Percentiles rank a stretch among this genome's conserved stretches.
Evolutionary conservation across 495 filamentous ascomycete genomes (phyloP).

Genomic region (Penicillium roqueforti): DNA sequence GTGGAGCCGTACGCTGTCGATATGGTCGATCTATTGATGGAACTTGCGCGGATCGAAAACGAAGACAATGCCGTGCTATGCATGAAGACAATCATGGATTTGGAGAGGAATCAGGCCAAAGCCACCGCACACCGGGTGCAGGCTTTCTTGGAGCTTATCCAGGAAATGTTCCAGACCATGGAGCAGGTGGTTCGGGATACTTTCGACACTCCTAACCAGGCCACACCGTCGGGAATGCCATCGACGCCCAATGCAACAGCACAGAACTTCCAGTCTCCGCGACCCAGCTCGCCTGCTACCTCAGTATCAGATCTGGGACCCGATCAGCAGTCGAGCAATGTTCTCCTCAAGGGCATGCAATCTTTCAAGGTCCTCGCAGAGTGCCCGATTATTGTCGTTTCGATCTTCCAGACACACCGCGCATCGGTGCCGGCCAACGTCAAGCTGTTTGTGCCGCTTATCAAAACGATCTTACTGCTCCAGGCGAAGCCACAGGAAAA

Average conservation of each 20-base stretch:
- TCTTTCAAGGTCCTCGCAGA: conserved; percentile 98
- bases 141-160: conserved; percentile 83
- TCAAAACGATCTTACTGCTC: conserved; percentile 82
- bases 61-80: conserved; percentile 97
- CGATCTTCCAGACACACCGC: conserved; percentile 91
- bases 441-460: conserved; percentile 85
- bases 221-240: conserved; percentile 62
- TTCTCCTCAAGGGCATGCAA: conserved; percentile 86
- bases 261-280: conserved; percentile 76
- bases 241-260: conserved; percentile 71
- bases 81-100: conserved; percentile 96
- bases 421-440: conserved; percentile 76
- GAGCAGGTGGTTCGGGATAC: conserved; percentile 90
- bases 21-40: conserved; percentile 84
- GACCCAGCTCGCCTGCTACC: conserved; percentile 83
- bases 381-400: conserved; percentile 98
- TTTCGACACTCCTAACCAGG: conserved; percentile 69
- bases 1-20: conserved; percentile 82
- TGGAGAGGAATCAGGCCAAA: conserved; percentile 87
- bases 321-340: conserved; percentile 77
- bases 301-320: conserved; percentile 69
- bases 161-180: conserved; percentile 92
- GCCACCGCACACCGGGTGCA: conserved; percentile 76
- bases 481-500: conserved; percentile 93
- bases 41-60: conserved; percentile 83